Conservation (phyloP, 1,284 basidiomycete species). For the Leccinum solheimii region DNA sequence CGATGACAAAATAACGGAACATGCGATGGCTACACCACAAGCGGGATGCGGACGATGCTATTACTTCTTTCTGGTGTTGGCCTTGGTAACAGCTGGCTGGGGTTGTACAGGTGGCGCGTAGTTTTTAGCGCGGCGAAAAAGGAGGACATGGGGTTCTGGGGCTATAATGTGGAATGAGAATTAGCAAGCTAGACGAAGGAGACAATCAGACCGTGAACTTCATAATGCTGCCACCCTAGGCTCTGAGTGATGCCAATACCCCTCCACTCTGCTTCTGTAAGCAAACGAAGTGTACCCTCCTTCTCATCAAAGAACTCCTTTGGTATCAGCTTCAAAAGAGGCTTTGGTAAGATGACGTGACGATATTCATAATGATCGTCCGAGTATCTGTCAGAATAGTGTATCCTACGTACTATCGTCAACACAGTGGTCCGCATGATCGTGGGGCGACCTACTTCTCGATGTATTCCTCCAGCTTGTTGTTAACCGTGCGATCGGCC, state of each 20-base stretch:
- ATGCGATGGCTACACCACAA: conserved; percentile 27
- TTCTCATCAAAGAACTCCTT: conserved; percentile 79
- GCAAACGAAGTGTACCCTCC: conserved; percentile 79
- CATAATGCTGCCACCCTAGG: conserved; percentile 96
- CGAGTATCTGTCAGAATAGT: conserved; percentile 82
- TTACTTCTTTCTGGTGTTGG: conserved; percentile 42
- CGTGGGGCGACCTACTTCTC: conserved; percentile 50
- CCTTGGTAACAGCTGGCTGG: conserved; percentile 29
- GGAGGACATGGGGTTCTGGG: conserved; percentile 83
- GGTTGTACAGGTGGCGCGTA: conserved; percentile 52
- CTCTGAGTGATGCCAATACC: conserved; percentile 96
- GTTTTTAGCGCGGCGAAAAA: conserved; percentile 74
- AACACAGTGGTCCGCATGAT: conserved; percentile 10
- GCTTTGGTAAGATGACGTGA: conserved; percentile 90
- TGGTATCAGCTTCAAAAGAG: conserved; percentile 84
- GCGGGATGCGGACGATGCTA: conserved; percentile 6
- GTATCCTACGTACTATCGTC: conserved; percentile 53
- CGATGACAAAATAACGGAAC: conserved; percentile 21
- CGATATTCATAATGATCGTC: conserved; percentile 87
- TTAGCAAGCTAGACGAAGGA: not conserved
- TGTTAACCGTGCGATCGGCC: conserved; percentile 36
- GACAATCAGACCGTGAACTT: conserved; percentile 80
- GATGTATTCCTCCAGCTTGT: conserved; percentile 65
- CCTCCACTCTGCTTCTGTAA: conserved; percentile 90
- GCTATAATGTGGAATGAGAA: conserved; percentile 45